These are phyloP conservation scores for Apiospora saccharicola DNA, from an alignment of 2,329 filamentous ascomycete genomes.

Conservation along the genomic window DNA sequence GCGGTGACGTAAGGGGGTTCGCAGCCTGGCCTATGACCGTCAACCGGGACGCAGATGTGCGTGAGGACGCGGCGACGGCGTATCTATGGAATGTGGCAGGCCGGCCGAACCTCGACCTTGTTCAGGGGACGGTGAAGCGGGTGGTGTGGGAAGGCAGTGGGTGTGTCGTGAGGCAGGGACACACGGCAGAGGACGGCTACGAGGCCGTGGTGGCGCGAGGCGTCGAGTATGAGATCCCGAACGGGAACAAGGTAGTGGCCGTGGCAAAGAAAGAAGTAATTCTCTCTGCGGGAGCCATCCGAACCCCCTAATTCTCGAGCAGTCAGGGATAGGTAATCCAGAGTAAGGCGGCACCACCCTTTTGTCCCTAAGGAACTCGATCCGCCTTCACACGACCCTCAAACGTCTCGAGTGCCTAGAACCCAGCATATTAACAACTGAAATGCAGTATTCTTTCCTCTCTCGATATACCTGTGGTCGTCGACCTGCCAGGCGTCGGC, in stretches of 20 bases:
- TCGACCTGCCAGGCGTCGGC: conserved; percentile 59
- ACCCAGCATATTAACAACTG: not conserved
- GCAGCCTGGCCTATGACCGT: conserved; percentile 49
- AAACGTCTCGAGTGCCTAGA: not conserved
- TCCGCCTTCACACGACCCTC: not conserved
- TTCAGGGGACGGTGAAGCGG: conserved; percentile 47
- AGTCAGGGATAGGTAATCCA: conserved; percentile 58
- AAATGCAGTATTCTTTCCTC: conserved; percentile 39
- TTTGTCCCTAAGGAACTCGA: no score
- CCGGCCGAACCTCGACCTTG: conserved; percentile 48
- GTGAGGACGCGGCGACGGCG: conserved; percentile 51
- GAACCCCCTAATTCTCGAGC: conserved; percentile 61
- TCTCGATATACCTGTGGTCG: conserved; percentile 50
- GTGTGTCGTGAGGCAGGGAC: not conserved
- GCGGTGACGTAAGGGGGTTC: conserved; percentile 49
- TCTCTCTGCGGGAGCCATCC: conserved; percentile 56
- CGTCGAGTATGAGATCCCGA: conserved; percentile 46
- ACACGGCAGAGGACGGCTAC: not conserved
- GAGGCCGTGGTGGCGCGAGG: conserved; percentile 39
- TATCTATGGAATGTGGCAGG: conserved; percentile 49
- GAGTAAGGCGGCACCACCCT: conserved; percentile 31
- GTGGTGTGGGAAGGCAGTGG: conserved; percentile 39
- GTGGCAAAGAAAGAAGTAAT: conserved; percentile 55
- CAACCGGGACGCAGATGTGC: conserved; percentile 45
- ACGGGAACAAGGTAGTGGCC: conserved; percentile 45